Percentiles rank a stretch among this genome's conserved stretches.
These are phyloP conservation scores for Trypanosomatidae sp. DNA, from an alignment of 208 protist genomes.

Conservation along the genomic window DNA sequence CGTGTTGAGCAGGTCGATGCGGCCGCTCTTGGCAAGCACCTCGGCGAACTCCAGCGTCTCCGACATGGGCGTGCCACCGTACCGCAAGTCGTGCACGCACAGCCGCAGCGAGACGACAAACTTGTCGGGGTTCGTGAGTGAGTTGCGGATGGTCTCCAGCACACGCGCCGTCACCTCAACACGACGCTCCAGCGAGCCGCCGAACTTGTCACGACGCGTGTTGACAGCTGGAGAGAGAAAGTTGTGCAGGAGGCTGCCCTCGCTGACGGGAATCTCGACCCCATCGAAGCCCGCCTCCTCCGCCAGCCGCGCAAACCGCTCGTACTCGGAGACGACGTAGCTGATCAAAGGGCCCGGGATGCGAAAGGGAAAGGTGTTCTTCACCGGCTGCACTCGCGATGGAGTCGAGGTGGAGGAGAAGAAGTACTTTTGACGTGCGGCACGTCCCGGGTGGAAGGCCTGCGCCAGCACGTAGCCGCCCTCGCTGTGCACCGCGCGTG, in stretches of 20 bases:
- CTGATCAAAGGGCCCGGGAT: constrained; percentile 56
- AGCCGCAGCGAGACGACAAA: constrained; percentile 94
- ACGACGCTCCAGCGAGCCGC: constrained; percentile 74
- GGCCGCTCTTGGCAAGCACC: constrained; percentile 71
- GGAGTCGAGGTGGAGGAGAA: no score
- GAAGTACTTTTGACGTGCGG: no score
- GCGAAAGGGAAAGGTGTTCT: constrained; percentile 51
- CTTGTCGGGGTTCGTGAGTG: constrained; percentile 37
- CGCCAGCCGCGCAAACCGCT: constrained; percentile 87
- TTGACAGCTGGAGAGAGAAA: constrained; percentile 92
- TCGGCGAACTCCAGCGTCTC: constrained; percentile 84
- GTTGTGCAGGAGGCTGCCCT: constrained; percentile 95
- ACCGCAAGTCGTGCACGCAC: constrained; percentile 91
- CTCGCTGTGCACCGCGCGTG: constrained; percentile 83
- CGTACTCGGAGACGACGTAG: constrained; percentile 88
- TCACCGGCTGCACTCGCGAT: constrained; percentile 69
- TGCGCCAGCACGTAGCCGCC: constrained; percentile 91
- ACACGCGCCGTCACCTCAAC: constrained; percentile 86
- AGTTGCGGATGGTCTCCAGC: constrained; percentile 60
- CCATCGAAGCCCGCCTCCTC: constrained; percentile 95
- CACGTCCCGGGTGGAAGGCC: no score
- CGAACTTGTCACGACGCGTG: constrained; percentile 81
- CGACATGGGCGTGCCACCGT: constrained; percentile 74
- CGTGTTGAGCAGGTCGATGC: constrained; percentile 92
- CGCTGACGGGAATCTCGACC: constrained; percentile 93